Conservation (phyloP, 352 stramenopile genomes). For the Globisporangium okanoganense region DNA sequence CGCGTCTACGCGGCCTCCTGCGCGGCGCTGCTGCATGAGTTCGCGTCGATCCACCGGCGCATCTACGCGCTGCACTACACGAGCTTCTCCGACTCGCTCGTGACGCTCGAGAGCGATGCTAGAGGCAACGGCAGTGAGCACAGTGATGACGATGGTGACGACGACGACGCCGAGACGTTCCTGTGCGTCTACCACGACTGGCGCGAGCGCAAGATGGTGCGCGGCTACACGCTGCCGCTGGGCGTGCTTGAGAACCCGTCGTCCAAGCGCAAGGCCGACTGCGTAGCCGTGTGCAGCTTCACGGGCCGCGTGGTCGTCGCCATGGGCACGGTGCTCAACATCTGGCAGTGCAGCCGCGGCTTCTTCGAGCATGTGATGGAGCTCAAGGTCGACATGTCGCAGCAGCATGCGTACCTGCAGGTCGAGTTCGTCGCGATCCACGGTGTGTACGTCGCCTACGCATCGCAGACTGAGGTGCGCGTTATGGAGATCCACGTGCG, state of each 20-base stretch:
- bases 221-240: constrained; percentile 79
- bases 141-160: constrained; percentile 11
- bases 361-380: constrained; percentile 91
- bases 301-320: constrained; percentile 73
- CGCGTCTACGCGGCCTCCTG: constrained; percentile 79
- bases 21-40: constrained; percentile 76
- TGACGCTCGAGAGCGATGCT: constrained; percentile 74
- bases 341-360: constrained; percentile 81
- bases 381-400: constrained; percentile 74
- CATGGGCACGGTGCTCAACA: constrained; percentile 74
- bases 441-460: constrained; percentile 69
- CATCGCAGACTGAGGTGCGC: constrained; percentile 70
- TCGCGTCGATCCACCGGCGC: constrained; percentile 65
- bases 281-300: constrained; percentile 80
- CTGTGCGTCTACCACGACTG: constrained; percentile 88
- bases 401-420: constrained; percentile 64
- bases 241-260: constrained; percentile 59
- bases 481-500: constrained; percentile 81
- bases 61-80: constrained; percentile 79
- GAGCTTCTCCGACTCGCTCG: constrained; percentile 82
- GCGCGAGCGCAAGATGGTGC: constrained; percentile 74
- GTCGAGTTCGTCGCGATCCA: constrained; percentile 82
- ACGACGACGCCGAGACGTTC: constrained; percentile 68
- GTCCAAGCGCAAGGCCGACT: constrained; percentile 53
- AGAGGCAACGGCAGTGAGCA: constrained; percentile 11